Base-by-base conservation (phyloP, 1,284 basidiomycete genomes). In the Sanghuangporus baumii region DNA sequence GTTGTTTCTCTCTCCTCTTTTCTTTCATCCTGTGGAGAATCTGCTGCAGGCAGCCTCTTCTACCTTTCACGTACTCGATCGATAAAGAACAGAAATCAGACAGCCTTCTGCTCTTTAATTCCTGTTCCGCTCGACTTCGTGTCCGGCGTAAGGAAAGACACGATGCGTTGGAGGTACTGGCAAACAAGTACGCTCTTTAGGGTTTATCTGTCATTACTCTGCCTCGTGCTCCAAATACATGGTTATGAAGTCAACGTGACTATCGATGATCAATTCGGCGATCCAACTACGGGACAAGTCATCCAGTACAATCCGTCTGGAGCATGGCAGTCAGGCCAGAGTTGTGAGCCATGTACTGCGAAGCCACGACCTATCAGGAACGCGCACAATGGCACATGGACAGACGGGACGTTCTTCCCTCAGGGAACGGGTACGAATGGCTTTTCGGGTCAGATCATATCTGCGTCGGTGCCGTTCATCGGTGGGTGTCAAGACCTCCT, bases 231-330 rank as follows among this genome's bases (percentile, higher is more conserved):
- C 11, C 52, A n/a, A 8, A 47, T 43, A 43, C 55, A 20, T 18
- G 18, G 55, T 1, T 6, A 2, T 7, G 12, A 16, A 41, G 50
- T 37, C 2, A 65, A 65, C 41, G 55, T 65, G 8, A 61, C 59
- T 2, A 61, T 65, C 34, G 63, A 65, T 57, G 63, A 65, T 34
- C 58, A 59, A 20, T 36, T 51, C 11, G 63, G 59, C 16, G 63
- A 65, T 51, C 55, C 55, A 12, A 41, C 34, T 11, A 65, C 52
- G 5, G 59, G 63, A 7, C 41, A 61, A 20, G 9, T 9, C 1
- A 65, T 65, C 20, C 18, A 38, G 18, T 65, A 65, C 36, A 52
- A 40, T 16, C 63, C 63, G 6, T n/a, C 47, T 1, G 47, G n/a
- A 18, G 63, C 55, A 20, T 65, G 63, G 63, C 40, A 60, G 5